Evolutionary conservation across 768 basidiomycete genomes (phyloP).

Genomic region (Cystoderma amianthinum): DNA sequence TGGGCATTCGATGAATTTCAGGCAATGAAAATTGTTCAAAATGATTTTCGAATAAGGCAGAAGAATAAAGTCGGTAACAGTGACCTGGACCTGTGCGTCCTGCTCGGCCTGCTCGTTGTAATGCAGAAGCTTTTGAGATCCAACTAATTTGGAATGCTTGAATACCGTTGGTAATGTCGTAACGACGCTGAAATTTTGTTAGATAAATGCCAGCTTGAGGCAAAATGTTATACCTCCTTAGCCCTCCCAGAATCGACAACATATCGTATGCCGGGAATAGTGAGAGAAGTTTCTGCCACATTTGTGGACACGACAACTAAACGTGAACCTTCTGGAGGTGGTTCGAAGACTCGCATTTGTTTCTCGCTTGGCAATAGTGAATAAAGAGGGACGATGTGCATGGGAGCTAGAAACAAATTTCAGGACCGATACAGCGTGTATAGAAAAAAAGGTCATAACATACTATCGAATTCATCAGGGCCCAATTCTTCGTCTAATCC

Average conservation of each 20-base stretch:
- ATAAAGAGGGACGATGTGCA: slow-evolving; percentile 93
- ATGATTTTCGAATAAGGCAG: slow-evolving; percentile 88
- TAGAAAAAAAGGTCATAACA: slow-evolving; percentile 9
- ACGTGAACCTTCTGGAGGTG: slow-evolving; percentile 74
- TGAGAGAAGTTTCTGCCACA: slow-evolving; percentile 94
- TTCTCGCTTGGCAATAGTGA: slow-evolving; percentile 89
- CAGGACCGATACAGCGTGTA: background rate
- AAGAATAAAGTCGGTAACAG: slow-evolving; percentile 96
- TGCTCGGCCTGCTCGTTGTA: slow-evolving; percentile 92
- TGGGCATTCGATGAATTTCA: slow-evolving; percentile 92
- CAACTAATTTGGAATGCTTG: slow-evolving; percentile 91
- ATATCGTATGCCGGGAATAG: slow-evolving; percentile 95
- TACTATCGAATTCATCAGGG: slow-evolving; percentile 63
- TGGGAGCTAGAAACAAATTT: slow-evolving; percentile 51
- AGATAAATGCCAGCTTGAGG: background rate
- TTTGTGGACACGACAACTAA: slow-evolving; percentile 95
- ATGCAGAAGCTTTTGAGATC: slow-evolving; percentile 92
- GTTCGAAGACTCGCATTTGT: slow-evolving; percentile 89
- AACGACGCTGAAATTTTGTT: slow-evolving; percentile 53
- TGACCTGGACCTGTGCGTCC: slow-evolving; percentile 98
- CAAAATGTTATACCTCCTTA: slow-evolving; percentile 62
- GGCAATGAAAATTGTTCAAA: slow-evolving; percentile 84
- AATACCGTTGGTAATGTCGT: slow-evolving; percentile 74
- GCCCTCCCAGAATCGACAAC: slow-evolving; percentile 96
- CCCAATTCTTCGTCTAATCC: slow-evolving; percentile 47